Conservation (phyloP, 495 filamentous ascomycete species). For the Baudoinia panamericana region DNA sequence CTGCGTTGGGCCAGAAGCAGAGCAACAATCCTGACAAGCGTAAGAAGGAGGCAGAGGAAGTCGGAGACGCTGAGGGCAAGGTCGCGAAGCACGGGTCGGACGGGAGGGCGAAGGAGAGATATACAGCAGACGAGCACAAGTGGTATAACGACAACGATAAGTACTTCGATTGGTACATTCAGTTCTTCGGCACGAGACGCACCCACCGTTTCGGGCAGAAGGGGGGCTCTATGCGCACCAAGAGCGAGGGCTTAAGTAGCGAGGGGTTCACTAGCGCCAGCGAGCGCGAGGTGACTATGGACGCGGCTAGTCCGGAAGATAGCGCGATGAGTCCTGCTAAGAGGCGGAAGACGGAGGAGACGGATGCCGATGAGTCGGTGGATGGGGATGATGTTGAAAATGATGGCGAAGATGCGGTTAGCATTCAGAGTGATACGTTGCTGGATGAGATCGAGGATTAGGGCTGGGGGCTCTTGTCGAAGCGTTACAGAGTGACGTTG, state of each 20-base stretch:
- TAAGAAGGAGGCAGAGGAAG: not conserved
- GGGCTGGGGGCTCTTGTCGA: no score
- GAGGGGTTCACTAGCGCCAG: no score
- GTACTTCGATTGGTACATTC: slow-evolving; percentile 10
- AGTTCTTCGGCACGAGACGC: slow-evolving; percentile 14
- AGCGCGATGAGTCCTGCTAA: not conserved
- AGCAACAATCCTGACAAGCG: not conserved
- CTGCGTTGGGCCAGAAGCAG: slow-evolving; percentile 20
- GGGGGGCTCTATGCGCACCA: no score
- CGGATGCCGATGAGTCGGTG: slow-evolving; percentile 3
- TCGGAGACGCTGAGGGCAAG: not conserved
- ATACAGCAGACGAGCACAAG: slow-evolving; percentile 3
- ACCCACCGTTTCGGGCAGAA: not conserved
- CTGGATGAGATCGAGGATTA: slow-evolving; percentile 15
- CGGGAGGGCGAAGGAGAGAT: slow-evolving; percentile 3
- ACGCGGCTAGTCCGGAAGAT: not conserved
- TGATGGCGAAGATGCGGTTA: slow-evolving; percentile 7
- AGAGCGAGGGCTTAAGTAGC: no score
- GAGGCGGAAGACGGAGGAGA: slow-evolving; percentile 1
- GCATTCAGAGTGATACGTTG: slow-evolving; percentile 4
- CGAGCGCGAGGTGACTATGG: slow-evolving; percentile 1
- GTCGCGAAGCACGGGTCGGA: not conserved
- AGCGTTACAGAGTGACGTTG: no score
- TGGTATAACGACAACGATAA: slow-evolving; percentile 5
- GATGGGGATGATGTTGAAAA: slow-evolving; percentile 2